Percentiles rank a stretch among this genome's conserved stretches.
Conservation (phyloP, 1,284 basidiomycete species). For the Rhodofomes roseus region DNA sequence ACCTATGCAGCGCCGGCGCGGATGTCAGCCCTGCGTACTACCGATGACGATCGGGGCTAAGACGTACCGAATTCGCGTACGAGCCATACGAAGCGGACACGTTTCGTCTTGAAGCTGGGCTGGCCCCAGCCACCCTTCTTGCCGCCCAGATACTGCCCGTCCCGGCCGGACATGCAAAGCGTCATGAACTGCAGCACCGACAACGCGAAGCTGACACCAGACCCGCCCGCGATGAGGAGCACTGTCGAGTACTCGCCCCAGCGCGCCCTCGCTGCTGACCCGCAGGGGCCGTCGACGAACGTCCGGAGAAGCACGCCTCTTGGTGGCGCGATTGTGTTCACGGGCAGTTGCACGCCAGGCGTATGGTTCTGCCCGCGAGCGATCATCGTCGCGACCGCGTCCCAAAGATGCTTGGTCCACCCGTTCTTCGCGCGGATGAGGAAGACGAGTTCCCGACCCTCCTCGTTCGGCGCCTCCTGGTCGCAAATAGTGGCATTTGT, state of each 20-base stretch:
- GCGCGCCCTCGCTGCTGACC: constrained; percentile 62
- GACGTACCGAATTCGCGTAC: constrained; percentile 74
- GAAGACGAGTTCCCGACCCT: constrained; percentile 62
- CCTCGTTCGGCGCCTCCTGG: constrained; percentile 38
- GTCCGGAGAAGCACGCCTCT: constrained; percentile 61
- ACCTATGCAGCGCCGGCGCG: constrained; percentile 36
- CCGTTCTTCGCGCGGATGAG: constrained; percentile 76
- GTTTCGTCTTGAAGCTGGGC: constrained; percentile 45
- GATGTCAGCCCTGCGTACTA: background rate
- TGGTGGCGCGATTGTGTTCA: constrained; percentile 30
- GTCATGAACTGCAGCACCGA: constrained; percentile 72
- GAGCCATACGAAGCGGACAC: constrained; percentile 83
- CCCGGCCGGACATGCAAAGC: constrained; percentile 54
- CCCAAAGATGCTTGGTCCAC: constrained; percentile 75
- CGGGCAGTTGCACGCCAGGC: constrained; percentile 32
- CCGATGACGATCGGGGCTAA: background rate
- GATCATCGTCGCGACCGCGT: constrained; percentile 40
- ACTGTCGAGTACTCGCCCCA: constrained; percentile 69
- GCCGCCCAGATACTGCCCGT: constrained; percentile 43
- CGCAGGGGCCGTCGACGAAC: constrained; percentile 76
- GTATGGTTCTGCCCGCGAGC: constrained; percentile 27
- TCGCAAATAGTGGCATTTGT: constrained; percentile 74
- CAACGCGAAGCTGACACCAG: constrained; percentile 76
- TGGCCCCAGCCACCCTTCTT: constrained; percentile 39
- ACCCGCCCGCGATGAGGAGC: constrained; percentile 76